phyloP scores from a whole-genome alignment of 176 grass and related monocot species.

The Coix lacrymajobi region DNA sequence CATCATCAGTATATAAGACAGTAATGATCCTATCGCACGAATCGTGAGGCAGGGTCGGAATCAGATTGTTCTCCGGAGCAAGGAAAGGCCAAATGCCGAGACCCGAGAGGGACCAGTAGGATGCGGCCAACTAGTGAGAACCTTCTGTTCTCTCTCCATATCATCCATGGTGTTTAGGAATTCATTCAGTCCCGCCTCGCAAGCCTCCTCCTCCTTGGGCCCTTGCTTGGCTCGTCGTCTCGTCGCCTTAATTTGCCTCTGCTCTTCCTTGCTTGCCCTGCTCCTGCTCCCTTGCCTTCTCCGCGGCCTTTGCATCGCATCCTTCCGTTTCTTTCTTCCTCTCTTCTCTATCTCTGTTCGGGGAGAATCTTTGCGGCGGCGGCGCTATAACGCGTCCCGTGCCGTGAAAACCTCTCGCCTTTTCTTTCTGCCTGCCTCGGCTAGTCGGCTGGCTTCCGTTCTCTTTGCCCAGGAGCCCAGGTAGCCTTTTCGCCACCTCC shows the following conservation, averaged over 20 bases:
- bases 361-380: conserved; percentile 9
- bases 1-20: neutral
- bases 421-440: neutral
- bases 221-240: too few relatives aligned
- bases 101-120: conserved; percentile 13
- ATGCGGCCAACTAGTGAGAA: conserved; percentile 3
- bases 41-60: neutral
- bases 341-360: conserved; percentile 14
- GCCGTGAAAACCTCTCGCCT: conserved; percentile 10
- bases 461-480: neutral
- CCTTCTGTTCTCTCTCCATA: neutral
- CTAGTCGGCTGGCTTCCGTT: neutral
- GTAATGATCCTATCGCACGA: neutral
- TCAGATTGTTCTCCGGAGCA: neutral
- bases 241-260: neutral
- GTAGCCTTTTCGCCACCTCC: conserved; percentile 1
- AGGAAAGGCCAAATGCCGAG: neutral
- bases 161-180: conserved; percentile 17
- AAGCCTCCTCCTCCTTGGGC: conserved; percentile 45
- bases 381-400: neutral
- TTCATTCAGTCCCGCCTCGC: conserved; percentile 36
- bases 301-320: conserved; percentile 23
- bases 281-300: conserved; percentile 9
- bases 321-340: neutral
- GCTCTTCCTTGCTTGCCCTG: neutral